Evolutionary conservation across 2,329 filamentous ascomycete species (phyloP), one percentile per base, ranked within the genome.

Genomic region (Sporothrix humicola): DNA sequence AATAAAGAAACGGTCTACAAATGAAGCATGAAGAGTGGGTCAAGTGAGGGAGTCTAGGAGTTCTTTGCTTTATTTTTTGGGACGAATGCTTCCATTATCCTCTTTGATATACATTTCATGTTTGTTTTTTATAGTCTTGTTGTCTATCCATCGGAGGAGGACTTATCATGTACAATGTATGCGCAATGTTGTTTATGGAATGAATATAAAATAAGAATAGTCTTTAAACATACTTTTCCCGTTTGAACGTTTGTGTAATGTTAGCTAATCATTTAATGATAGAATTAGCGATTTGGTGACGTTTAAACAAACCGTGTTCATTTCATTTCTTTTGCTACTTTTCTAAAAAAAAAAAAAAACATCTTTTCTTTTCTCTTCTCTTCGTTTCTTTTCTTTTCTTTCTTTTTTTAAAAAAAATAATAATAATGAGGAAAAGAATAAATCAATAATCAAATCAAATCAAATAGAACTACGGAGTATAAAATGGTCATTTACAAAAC

Each of bases 121-220:
- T 69, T 42, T 54, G 17, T 17, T 42, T 54, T n/a, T 44, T 15
- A 31, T 37, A 37, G 4, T 37, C 15, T 37, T 69, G 31, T 56
- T 56, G 23, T 69, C 4, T 56, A 26, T 44, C 66, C 12, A 17
- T 12, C 6, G 66, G 8, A 44, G 66, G 50, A 42, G 15, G 26
- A 10, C 15, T 13, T 26, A 56, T 44, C 17, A 69, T 69, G 65
- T 52, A 37, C 48, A 26, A 69, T 56, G 48, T 69, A 69, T 69
- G 31, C 50, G 26, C 10, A 56, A 56, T 69, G 48, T 52, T 69
- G 26, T 56, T 23, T 42, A 46, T 8, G 66, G 66, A 69, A 69
- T 58, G 50, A 68, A 52, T 37, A n/a, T 52, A 68, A 56, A 44
- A 31, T 15, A 15, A 42, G 20, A 37, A 23, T 20, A n/a, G 37